Evolutionary conservation across 768 basidiomycete genomes (phyloP).

Genomic region (Hygrocybe coccinea): DNA sequence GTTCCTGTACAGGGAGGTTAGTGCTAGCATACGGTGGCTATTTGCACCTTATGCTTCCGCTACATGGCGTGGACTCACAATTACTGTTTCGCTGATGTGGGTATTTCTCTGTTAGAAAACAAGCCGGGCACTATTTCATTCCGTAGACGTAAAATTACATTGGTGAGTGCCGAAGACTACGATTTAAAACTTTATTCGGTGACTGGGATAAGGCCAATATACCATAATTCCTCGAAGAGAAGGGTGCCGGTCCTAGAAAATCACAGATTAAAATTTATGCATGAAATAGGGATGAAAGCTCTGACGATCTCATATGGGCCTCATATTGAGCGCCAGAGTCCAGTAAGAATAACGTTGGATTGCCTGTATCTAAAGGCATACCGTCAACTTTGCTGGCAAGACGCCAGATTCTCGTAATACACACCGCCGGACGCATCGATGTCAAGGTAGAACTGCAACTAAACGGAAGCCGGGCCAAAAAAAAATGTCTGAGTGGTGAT

Average conservation of each 20-base stretch:
- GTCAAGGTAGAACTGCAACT: background rate
- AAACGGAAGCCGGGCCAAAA: background rate
- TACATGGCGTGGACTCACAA: too few species aligned
- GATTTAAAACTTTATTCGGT: background rate
- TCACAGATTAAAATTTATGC: background rate
- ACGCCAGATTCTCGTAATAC: background rate
- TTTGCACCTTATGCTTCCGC: too few species aligned
- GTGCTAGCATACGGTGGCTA: too few species aligned
- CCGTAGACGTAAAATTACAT: background rate
- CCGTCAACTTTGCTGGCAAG: background rate
- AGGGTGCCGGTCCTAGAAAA: background rate
- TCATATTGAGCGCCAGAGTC: background rate
- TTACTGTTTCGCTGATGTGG: too few species aligned
- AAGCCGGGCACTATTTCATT: background rate
- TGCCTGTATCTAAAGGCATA: background rate
- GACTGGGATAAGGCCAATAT: background rate
- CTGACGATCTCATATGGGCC: background rate
- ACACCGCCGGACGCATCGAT: background rate
- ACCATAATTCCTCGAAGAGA: background rate
- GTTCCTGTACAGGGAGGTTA: too few species aligned
- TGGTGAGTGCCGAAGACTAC: background rate
- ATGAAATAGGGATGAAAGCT: background rate
- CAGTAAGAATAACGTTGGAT: background rate
- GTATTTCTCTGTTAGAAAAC: background rate
- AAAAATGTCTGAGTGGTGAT: background rate